Evolutionary conservation across 106 monocot species (phyloP), one percentile per base, ranked within the genome.

Genomic region (Ottelia alismoides): DNA sequence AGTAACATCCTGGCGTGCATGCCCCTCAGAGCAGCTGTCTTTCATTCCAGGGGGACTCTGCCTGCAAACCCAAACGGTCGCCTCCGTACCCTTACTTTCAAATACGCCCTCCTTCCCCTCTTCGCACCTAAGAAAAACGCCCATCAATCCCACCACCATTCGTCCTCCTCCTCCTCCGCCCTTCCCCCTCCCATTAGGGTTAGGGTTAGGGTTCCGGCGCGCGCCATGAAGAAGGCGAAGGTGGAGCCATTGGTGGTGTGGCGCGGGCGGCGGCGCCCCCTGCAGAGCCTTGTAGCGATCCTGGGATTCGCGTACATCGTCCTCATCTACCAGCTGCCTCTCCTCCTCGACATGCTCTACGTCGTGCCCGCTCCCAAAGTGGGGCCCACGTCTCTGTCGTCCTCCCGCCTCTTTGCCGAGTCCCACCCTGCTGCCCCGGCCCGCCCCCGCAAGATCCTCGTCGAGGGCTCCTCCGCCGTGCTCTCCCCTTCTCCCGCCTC

Each of bases 301-400:
- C 57, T 72, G 30, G 56, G 47, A 16, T 64, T 67, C 16, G 21
- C 20, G n/a, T 31, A 30, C 22, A 32, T 49, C 43, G 3, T 70
- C 1, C 12, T 70, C 54, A 11, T 47, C 22, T 50, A 49, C 28
- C 49, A 58, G 25, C 62, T 58, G 10, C 43, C 51, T 3, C 25
- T 66, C 30, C 51, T n/a, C n/a, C n/a, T n/a, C n/a, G n/a, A n/a
- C n/a, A n/a, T n/a, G n/a, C n/a, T 55, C 29, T 23, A 17, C 29
- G 1, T 12, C 16, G 27, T 16, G 54, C 18, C 11, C 11, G 20
- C 35, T 11, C 54, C 11, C 43, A 1, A 27, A 12, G 27, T 2
- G 11, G 19, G 9, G 7, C 40, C 56, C 21, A 22, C n/a, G n/a
- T n/a, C n/a, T n/a, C n/a, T n/a, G n/a, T n/a, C 56, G 6, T 31